A percentile compares a stretch with the other conserved stretches of the same genome.
Conservation (phyloP, 129 eudicot species). For the Mikania micrantha region DNA sequence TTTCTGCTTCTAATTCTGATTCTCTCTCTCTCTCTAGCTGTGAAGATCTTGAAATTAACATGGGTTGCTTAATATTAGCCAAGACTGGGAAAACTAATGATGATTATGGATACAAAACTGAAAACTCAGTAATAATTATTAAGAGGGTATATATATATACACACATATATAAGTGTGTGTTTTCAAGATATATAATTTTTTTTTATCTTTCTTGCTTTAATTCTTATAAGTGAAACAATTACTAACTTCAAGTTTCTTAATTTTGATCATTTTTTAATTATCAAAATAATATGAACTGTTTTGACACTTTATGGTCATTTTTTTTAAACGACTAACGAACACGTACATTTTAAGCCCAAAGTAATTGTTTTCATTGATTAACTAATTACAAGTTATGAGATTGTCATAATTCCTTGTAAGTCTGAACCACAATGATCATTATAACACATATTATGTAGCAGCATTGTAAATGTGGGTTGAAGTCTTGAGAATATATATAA, state of each 20-base stretch:
- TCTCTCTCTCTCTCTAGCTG: neutral
- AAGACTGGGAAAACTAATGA: no score
- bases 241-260: neutral
- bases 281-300: neutral
- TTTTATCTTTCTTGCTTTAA: no score
- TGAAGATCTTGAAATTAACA: neutral
- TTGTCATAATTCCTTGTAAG: neutral
- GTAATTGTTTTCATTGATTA: neutral
- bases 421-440: neutral
- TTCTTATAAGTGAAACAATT: no score
- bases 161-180: no score
- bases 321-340: no score
- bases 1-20: neutral
- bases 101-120: neutral
- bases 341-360: no score
- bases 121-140: no score
- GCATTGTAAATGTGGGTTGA: neutral
- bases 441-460: neutral
- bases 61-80: no score
- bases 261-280: no score
- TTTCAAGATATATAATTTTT: no score
- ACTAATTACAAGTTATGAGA: neutral
- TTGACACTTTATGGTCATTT: no score
- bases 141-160: no score
- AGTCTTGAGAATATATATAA: neutral